phyloP scores from a whole-genome alignment of 208 protist species.

The Trypanosoma cruzi region DNA sequence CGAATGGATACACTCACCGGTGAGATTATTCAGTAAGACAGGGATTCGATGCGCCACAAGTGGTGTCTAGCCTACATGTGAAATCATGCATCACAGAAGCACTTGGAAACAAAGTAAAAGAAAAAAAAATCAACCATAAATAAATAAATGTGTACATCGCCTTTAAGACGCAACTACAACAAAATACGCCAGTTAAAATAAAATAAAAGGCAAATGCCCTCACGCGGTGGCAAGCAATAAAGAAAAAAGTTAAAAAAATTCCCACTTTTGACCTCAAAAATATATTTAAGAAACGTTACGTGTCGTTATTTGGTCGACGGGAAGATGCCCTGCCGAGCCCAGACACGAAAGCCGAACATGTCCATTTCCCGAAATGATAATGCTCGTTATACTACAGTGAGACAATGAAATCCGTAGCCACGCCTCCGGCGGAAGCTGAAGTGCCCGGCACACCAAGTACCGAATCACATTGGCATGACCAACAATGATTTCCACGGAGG shows the following conservation, averaged over 20 bases:
- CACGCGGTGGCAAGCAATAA: not conserved
- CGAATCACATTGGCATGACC: constrained; percentile 89
- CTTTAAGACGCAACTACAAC: too few species aligned
- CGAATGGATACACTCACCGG: constrained; percentile 53
- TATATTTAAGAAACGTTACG: constrained; percentile 46
- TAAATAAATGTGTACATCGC: too few species aligned
- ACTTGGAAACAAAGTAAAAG: constrained; percentile 4
- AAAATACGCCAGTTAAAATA: too few species aligned
- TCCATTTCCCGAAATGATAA: constrained; percentile 56
- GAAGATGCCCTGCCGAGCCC: constrained; percentile 62
- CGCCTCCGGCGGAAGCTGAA: constrained; percentile 82
- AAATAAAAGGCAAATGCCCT: not conserved
- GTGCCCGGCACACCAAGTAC: constrained; percentile 79
- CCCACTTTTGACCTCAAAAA: not conserved
- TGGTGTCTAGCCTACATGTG: too few species aligned
- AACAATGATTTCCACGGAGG: constrained; percentile 71
- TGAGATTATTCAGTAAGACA: constrained; percentile 68
- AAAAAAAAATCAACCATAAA: too few species aligned
- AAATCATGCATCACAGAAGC: not conserved
- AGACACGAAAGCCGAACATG: constrained; percentile 47
- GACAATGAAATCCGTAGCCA: constrained; percentile 78
- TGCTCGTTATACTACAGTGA: constrained; percentile 70
- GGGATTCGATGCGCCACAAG: not conserved
- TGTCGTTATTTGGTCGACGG: constrained; percentile 49
- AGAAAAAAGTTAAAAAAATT: constrained; percentile 6